A percentile compares a stretch with the other conserved stretches of the same genome.
Evolutionary conservation across 331 rosid species (phyloP).

Genomic region (Quercus tomentella): DNA sequence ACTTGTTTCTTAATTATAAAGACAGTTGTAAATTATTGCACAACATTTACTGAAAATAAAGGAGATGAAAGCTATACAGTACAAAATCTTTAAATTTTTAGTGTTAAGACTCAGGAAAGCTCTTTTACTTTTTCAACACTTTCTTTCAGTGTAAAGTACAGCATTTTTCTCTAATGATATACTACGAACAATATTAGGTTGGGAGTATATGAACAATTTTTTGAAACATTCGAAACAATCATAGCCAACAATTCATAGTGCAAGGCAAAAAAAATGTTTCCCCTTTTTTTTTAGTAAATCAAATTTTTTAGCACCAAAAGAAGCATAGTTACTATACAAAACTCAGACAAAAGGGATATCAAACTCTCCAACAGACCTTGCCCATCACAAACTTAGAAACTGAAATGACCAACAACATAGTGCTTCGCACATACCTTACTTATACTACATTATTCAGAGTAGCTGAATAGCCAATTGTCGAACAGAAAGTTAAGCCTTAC

Average conservation of each 20-base stretch:
- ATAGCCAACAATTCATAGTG: background rate
- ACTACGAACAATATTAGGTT: too few species aligned
- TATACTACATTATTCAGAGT: background rate
- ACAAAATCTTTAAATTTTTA: too few species aligned
- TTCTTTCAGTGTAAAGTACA: too few species aligned
- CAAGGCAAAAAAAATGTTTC: background rate
- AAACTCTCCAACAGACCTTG: background rate
- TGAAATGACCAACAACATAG: background rate
- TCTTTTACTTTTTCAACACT: too few species aligned
- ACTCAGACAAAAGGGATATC: background rate
- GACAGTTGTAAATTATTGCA: background rate
- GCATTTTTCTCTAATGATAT: too few species aligned
- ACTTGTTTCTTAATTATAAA: background rate
- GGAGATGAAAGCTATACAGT: too few species aligned
- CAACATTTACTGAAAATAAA: background rate
- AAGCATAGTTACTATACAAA: too few species aligned
- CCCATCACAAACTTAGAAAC: background rate
- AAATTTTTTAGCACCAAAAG: background rate
- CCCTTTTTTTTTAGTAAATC: background rate
- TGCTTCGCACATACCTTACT: background rate
- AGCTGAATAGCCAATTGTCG: background rate
- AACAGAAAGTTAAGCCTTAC: background rate
- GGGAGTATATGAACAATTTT: background rate
- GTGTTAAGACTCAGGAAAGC: too few species aligned
- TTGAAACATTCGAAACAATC: background rate